These are phyloP conservation scores for Umbelopsis ramanniana DNA, from an alignment of 192 early-diverging fungal genomes.

Conservation along the genomic window DNA sequence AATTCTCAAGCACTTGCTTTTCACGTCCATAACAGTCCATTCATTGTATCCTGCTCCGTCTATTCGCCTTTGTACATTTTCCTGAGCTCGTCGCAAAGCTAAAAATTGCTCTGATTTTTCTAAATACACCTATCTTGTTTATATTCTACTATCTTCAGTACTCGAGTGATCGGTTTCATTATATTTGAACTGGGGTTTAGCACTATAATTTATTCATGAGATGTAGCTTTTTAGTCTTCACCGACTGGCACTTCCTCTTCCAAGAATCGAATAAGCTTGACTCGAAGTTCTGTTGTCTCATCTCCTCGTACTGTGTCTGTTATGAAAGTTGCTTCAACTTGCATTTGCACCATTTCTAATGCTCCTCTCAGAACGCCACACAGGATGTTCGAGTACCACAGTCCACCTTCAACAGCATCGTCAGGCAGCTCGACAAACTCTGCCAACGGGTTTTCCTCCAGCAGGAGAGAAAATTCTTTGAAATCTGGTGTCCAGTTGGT, in stretches of 20 bases:
- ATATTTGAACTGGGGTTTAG: neutral
- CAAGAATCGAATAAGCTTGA: constrained; percentile 83
- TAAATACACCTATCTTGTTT: neutral
- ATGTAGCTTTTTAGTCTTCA: constrained; percentile 66
- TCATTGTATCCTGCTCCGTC: neutral
- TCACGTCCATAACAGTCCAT: neutral
- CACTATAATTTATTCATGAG: neutral
- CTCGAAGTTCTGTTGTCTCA: constrained; percentile 89
- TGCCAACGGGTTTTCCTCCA: constrained; percentile 96
- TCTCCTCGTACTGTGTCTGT: constrained; percentile 86
- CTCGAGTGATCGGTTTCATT: too few relatives aligned
- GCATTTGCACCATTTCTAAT: constrained; percentile 96
- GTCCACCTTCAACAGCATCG: constrained; percentile 67
- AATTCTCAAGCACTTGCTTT: neutral
- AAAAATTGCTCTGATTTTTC: neutral
- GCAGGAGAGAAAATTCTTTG: constrained; percentile 90
- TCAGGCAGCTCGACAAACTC: constrained; percentile 98
- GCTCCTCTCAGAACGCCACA: constrained; percentile 95
- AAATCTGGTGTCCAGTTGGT: constrained; percentile 81
- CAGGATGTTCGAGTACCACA: constrained; percentile 97
- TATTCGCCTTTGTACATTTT: constrained; percentile 7
- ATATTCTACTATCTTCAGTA: too few relatives aligned
- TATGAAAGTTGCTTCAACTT: constrained; percentile 86
- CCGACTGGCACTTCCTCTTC: constrained; percentile 96
- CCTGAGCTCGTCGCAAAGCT: neutral